Percentiles rank a stretch among this genome's conserved stretches.
Conservation (phyloP, 768 basidiomycete genomes). For the Omphalotus guepiniiformis region DNA sequence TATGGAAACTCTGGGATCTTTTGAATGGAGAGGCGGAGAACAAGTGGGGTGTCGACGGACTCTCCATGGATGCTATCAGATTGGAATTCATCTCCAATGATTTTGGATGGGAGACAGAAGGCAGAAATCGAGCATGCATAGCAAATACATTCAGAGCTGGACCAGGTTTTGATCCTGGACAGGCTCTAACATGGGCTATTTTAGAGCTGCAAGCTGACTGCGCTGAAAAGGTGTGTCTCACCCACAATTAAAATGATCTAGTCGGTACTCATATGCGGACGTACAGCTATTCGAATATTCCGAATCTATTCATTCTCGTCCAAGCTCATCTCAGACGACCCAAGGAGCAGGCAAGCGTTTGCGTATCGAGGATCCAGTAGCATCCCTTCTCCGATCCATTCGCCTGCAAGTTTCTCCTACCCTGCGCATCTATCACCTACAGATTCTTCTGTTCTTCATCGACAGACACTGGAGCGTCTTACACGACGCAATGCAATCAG, state of each 20-base stretch:
- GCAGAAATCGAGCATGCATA: constrained; percentile 42
- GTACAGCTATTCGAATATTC: constrained; percentile 59
- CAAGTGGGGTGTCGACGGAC: constrained; percentile 58
- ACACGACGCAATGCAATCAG: constrained; percentile 51
- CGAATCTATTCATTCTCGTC: constrained; percentile 43
- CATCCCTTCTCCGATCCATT: constrained; percentile 48
- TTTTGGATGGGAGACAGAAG: constrained; percentile 12
- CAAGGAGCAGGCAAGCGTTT: constrained; percentile 43
- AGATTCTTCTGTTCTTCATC: constrained; percentile 81
- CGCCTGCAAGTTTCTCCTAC: constrained; percentile 26
- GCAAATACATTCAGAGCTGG: constrained; percentile 70
- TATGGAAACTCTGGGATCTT: constrained; percentile 49
- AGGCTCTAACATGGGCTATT: constrained; percentile 76
- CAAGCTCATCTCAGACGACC: constrained; percentile 16
- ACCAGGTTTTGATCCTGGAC: constrained; percentile 60
- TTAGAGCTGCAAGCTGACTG: constrained; percentile 81
- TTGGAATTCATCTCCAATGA: constrained; percentile 38
- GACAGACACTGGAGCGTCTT: constrained; percentile 70
- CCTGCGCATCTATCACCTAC: constrained; percentile 51
- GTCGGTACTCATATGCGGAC: not conserved
- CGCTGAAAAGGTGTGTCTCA: constrained; percentile 50
- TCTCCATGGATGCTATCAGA: constrained; percentile 64
- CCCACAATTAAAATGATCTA: constrained; percentile 6
- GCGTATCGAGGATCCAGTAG: constrained; percentile 57
- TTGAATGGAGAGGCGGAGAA: constrained; percentile 61